phyloP scores from a whole-genome alignment of 2,329 filamentous ascomycete genomes.

The Ophiostoma novo-ulmi region DNA sequence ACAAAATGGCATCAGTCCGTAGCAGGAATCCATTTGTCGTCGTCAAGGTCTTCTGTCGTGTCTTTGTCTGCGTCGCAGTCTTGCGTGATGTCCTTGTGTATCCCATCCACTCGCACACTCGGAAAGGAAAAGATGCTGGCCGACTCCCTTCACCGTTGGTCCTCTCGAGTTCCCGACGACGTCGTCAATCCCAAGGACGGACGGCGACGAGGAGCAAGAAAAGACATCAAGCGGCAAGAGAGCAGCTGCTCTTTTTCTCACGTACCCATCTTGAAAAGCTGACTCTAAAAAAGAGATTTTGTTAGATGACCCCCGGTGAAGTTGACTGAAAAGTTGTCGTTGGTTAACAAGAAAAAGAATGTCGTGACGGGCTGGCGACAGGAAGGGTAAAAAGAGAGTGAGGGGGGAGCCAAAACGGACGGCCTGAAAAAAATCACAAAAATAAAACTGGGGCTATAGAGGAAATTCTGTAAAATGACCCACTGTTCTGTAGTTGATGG shows the following conservation, averaged over 20 bases:
- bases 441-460: slow-evolving; percentile 15
- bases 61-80: slow-evolving; percentile 3
- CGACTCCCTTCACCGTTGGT: not conserved
- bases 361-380: slow-evolving; percentile 28
- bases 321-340: slow-evolving; percentile 27
- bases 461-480: slow-evolving; percentile 13
- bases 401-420: slow-evolving; percentile 12
- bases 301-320: slow-evolving; percentile 25
- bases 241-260: slow-evolving; percentile 34
- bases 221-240: not conserved
- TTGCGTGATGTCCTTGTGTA: slow-evolving; percentile 12
- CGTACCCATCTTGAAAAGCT: slow-evolving; percentile 59
- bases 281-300: slow-evolving; percentile 30
- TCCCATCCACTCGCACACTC: slow-evolving; percentile 30
- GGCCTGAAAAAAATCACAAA: slow-evolving; percentile 22
- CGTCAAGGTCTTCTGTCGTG: not conserved
- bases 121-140: slow-evolving; percentile 21
- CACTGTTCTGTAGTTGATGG: not conserved
- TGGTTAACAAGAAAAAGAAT: slow-evolving; percentile 5
- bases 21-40: slow-evolving; percentile 15
- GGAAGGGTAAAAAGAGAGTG: slow-evolving; percentile 15
- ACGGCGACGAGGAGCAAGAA: not conserved
- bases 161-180: not conserved
- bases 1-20: slow-evolving; percentile 16
- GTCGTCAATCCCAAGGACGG: not conserved